Evolutionary conservation across 1,284 basidiomycete genomes (phyloP), one percentile per base, ranked within the genome.

Genomic region (Cystobasidiaceae sp.): DNA sequence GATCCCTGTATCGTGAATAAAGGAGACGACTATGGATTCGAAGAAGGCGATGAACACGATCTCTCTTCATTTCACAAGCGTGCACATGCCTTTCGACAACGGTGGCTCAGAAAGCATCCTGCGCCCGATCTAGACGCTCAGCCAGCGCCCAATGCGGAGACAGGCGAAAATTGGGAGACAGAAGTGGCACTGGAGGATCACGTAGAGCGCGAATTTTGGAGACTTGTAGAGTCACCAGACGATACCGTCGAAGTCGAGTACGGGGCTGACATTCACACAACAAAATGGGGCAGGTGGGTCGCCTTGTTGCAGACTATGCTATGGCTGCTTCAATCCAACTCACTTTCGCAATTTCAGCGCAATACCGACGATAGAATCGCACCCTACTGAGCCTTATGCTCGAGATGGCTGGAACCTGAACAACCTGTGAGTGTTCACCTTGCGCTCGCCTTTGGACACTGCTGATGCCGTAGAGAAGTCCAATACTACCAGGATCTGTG

Each of bases 161-260:
- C 21, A 19, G 30, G 27, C 8, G 51, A 34, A 39, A 44, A 59
- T 57, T 71, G 66, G 61, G 39, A 25, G 64, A 72, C 56, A 23
- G 67, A 70, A 60, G 30, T 71, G 46, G 67, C 63, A n/a, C 67
- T 73, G 55, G 73, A 99, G 77, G 84, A 86, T 70, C 91, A 96
- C 71, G 85, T 97, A 1, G 96, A 99, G 80, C 82, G 83, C 55
- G 94, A 98, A 77, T 99, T 98, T 75, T 99, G 96, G 96, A 83
- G 93, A 43, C 83, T 99, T 51, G 92, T 97, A 4, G 87, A 96
- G 76, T 89, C 87, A 34, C 84, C 85, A 52, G 81, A 84, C 44
- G 94, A 98, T 76, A 93, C 90, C 0, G 93, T 99, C 19, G 96
- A 98, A 77, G 88, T 98, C 45, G 96, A 99, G 78, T 99, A 99